Evolutionary conservation across 257 asterid genomes (phyloP).

Genomic region (Verbena officinalis): DNA sequence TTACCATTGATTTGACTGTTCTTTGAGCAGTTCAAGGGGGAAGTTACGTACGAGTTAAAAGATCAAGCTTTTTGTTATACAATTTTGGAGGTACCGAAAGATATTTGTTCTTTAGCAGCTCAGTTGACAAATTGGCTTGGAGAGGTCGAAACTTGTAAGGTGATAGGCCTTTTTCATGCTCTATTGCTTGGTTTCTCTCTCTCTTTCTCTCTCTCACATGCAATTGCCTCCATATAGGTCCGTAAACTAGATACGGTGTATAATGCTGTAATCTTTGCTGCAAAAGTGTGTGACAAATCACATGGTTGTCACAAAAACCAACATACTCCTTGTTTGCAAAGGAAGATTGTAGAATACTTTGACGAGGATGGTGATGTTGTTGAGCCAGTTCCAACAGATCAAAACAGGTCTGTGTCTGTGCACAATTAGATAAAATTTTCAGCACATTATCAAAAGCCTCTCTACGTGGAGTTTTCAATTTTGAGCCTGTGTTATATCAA

Average conservation of each 20-base stretch:
- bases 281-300: constrained; percentile 61
- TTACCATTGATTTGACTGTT: constrained; percentile 18
- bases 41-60: constrained; percentile 84
- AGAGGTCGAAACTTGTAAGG: constrained; percentile 91
- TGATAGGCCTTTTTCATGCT: constrained; percentile 41
- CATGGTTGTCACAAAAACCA: constrained; percentile 59
- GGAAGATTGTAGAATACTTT: constrained; percentile 75
- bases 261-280: constrained; percentile 65
- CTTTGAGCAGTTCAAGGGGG: constrained; percentile 73
- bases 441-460: neutral
- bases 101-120: constrained; percentile 78
- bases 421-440: neutral
- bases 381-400: constrained; percentile 48
- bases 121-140: constrained; percentile 75
- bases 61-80: constrained; percentile 86
- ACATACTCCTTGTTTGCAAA: constrained; percentile 78
- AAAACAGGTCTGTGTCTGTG: constrained; percentile 69
- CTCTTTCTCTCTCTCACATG: constrained; percentile 1
- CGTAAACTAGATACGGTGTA: constrained; percentile 69
- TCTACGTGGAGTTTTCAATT: constrained; percentile 13
- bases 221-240: constrained; percentile 48
- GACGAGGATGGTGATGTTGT: constrained; percentile 45
- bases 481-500: constrained; percentile 4
- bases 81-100: constrained; percentile 60
- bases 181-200: neutral